phyloP scores from a whole-genome alignment of 2,329 filamentous ascomycete species.

The Chaetomiaceae sp. region DNA sequence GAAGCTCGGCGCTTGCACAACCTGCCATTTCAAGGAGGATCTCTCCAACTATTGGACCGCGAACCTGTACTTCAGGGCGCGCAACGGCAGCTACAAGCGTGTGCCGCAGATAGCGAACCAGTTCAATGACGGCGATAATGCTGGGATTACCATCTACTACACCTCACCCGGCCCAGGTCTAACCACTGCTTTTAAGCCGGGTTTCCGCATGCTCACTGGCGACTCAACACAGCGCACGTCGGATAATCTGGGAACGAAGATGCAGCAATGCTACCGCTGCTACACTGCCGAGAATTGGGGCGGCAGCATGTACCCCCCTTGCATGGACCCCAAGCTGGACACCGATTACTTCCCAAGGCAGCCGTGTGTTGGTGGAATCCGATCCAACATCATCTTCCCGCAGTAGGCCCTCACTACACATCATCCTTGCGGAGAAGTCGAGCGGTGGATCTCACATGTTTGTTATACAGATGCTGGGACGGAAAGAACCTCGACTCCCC shows the following conservation, averaged over 20 bases:
- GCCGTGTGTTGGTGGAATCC: background rate
- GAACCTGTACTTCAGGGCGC: background rate
- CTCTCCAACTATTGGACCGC: slow-evolving; percentile 2
- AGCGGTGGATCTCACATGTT: background rate
- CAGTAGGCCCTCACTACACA: background rate
- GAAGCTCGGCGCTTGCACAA: background rate
- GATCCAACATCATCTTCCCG: slow-evolving; percentile 3
- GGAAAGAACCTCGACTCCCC: background rate
- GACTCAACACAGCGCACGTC: slow-evolving; percentile 1
- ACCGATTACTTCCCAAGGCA: background rate
- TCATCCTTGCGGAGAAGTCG: no score
- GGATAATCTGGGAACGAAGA: background rate
- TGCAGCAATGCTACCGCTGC: slow-evolving; percentile 5
- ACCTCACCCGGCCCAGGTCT: background rate
- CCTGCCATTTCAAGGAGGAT: slow-evolving; percentile 3
- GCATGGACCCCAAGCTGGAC: slow-evolving; percentile 3
- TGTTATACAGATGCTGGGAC: background rate
- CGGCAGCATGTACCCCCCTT: background rate
- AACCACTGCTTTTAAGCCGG: slow-evolving; percentile 1
- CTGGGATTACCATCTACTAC: background rate
- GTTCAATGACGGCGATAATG: background rate
- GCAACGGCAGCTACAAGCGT: background rate
- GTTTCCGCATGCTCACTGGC: slow-evolving; percentile 3
- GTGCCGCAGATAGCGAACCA: background rate
- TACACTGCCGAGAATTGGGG: slow-evolving; percentile 3